These are phyloP conservation scores for Sistotremastrum suecicum DNA, from an alignment of 768 basidiomycete genomes.

Conservation along the genomic window DNA sequence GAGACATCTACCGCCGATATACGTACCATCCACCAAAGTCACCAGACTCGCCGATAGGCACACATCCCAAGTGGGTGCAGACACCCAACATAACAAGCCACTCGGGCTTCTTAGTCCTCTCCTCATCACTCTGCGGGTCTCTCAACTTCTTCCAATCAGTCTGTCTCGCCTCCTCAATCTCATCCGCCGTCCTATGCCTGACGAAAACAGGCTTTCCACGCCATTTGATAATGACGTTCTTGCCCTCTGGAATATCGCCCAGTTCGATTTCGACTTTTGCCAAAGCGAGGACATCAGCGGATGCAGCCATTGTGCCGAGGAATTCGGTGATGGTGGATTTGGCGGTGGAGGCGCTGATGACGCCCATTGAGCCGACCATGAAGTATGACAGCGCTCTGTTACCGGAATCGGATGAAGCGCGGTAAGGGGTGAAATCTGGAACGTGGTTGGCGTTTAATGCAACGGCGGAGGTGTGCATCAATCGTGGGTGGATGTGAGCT, in stretches of 20 bases:
- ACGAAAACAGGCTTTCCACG: constrained; percentile 99
- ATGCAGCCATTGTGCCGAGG: constrained; percentile 90
- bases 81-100: constrained; percentile 91
- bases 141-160: constrained; percentile 77
- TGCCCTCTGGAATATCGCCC: constrained; percentile 83
- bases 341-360: constrained; percentile 87
- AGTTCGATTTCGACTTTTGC: constrained; percentile 97
- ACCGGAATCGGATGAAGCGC: constrained; percentile 42
- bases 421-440: constrained; percentile 81
- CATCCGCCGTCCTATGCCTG: constrained; percentile 80
- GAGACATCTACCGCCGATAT: no score
- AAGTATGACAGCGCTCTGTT: constrained; percentile 79
- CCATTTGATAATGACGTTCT: constrained; percentile 98
- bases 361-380: constrained; percentile 84
- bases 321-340: constrained; percentile 92
- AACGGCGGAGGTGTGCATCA: constrained; percentile 63
- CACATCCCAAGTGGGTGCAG: constrained; percentile 97
- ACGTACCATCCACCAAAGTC: constrained; percentile 94
- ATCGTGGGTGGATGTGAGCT: constrained; percentile 45
- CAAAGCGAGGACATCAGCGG: constrained; percentile 93
- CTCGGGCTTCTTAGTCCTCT: constrained; percentile 84
- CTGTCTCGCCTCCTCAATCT: constrained; percentile 85
- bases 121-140: constrained; percentile 86
- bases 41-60: constrained; percentile 94
- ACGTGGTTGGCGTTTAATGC: constrained; percentile 64